Evolutionary conservation across 2,329 filamentous ascomycete genomes (phyloP), one percentile per base, ranked within the genome.

Genomic region (Helicocarpus griseus): DNA sequence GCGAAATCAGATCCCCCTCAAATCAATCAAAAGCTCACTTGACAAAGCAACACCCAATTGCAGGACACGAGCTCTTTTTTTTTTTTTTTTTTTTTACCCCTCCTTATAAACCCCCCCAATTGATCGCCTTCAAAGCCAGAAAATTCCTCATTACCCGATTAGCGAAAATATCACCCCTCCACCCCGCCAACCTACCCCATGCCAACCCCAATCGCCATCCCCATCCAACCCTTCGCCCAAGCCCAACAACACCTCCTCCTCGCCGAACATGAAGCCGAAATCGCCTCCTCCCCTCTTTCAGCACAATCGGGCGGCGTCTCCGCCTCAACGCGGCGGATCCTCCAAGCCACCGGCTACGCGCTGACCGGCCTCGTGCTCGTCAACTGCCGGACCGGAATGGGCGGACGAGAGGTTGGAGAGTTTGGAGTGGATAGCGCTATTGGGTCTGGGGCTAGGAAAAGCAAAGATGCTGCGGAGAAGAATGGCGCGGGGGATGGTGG

Each of bases 321-420:
- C 0, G 69, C 71, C 1, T 59, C 69, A 2, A 72, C 71, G 3
- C 62, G 72, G 4, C 67, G 71, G 38, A 69, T 69, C 4, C 59
- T 74, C 14, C 69, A 72, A 60, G 67, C 68, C 14, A 66, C 67
- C 0, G 69, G 69, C 9, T 63, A 70, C 54, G 69, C 69, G 0
- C 49, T 72, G 2, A 71, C 66, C 1, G 69, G 69, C 0, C 80
- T 97, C 7, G 73, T 80, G 29, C 73, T 95, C 31, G 74, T 78
- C 9, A 84, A 86, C 17, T 86, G 87, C 64, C 84, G 90, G 28
- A 98, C 93, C 0, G 93, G 93, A 0, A 76, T 96, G 35, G 93
- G 90, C 14, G 93, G 93, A n/a, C 87, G 89, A 57, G 89, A 87
- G 0, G 85, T 98, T 1, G 73, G 96, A 3, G 90, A 96, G 66